Evolutionary conservation across 371 early-diverging fungal genomes (phyloP).

Genomic region (Apophysomyces sp.): DNA sequence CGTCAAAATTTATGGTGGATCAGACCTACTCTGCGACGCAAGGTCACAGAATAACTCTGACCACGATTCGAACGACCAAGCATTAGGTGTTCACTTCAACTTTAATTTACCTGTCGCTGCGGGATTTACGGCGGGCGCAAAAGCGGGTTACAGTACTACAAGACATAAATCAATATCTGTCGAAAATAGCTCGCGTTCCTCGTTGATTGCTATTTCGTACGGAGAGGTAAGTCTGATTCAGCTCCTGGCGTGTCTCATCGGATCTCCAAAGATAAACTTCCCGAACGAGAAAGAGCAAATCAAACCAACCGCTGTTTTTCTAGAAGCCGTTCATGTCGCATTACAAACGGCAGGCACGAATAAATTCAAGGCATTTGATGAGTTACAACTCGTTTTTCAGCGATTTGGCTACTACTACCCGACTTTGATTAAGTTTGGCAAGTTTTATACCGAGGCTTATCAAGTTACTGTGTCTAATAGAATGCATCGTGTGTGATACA

Average conservation of each 20-base stretch:
- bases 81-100: neutral
- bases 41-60: neutral
- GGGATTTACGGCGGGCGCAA: neutral
- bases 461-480: no score
- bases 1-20: neutral
- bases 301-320: neutral
- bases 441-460: neutral
- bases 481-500: no score
- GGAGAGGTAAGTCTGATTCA: neutral
- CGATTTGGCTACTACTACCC: neutral
- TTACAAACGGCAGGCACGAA: neutral
- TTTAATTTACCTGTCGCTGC: neutral
- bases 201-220: neutral
- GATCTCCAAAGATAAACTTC: neutral
- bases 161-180: neutral
- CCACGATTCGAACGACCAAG: neutral
- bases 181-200: neutral
- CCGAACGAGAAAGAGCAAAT: neutral
- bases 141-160: neutral
- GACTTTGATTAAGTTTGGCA: neutral
- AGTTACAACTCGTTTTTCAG: neutral
- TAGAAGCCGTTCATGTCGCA: neutral
- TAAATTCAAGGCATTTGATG: neutral
- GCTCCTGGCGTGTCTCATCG: no score
- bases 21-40: neutral